Percentiles rank a stretch among this genome's conserved stretches.
Evolutionary conservation across 2,329 filamentous ascomycete species (phyloP).

Genomic region (Xylaria sp.): DNA sequence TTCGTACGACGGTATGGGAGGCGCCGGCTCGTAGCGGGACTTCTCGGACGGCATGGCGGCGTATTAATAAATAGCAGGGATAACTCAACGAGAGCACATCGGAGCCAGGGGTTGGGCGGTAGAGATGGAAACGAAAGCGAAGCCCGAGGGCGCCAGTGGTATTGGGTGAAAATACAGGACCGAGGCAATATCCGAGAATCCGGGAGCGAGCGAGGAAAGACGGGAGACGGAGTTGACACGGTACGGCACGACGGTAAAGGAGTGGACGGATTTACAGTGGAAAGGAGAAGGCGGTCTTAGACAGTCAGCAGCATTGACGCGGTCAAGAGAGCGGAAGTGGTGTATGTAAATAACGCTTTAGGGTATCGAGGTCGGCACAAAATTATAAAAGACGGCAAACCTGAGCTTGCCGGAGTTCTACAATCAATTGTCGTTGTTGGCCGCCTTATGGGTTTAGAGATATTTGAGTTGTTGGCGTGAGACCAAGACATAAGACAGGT

Average conservation of each 20-base stretch:
- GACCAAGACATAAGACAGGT: neutral
- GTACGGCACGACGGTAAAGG: conserved; percentile 36
- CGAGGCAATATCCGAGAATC: conserved; percentile 5
- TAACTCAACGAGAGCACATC: conserved; percentile 38
- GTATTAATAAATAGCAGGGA: conserved; percentile 10
- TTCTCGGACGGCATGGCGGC: conserved; percentile 60
- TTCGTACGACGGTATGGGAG: conserved; percentile 86
- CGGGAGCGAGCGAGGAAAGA: conserved; percentile 18
- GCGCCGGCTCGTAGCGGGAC: conserved; percentile 69
- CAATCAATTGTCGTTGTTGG: too few species aligned
- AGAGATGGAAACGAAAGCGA: neutral
- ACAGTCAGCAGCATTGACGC: neutral
- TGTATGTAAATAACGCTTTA: neutral
- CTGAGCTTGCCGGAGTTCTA: too few species aligned
- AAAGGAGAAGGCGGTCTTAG: conserved; percentile 11
- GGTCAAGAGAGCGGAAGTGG: neutral
- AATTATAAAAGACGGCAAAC: neutral
- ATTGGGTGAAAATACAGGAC: conserved; percentile 4
- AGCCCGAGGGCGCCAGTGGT: neutral
- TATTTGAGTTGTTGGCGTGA: conserved; percentile 10
- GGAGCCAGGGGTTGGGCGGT: conserved; percentile 12
- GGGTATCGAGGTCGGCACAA: neutral
- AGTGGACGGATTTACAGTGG: conserved; percentile 34
- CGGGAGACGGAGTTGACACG: conserved; percentile 34
- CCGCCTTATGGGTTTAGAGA: neutral